phyloP scores from a whole-genome alignment of 805 yeast species.

The Wickerhamomyces ciferrii region DNA sequence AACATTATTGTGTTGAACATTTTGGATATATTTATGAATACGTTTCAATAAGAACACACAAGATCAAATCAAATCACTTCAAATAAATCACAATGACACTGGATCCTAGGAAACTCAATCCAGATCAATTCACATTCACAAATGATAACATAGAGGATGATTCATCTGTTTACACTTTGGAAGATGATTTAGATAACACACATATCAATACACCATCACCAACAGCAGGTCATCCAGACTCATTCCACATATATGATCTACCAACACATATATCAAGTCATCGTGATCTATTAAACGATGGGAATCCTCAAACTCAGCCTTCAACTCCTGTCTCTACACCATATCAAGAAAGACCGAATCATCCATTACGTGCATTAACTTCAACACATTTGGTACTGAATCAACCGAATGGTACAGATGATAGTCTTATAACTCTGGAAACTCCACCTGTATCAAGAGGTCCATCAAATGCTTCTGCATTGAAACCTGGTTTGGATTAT shows the following conservation, averaged over 20 bases:
- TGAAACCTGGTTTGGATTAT: background rate
- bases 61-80: background rate
- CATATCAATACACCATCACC: background rate
- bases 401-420: conserved; percentile 19
- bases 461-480: background rate
- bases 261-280: conserved; percentile 21
- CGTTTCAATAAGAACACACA: too few species aligned
- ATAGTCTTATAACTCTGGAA: conserved; percentile 10
- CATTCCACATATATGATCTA: conserved; percentile 9
- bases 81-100: conserved; percentile 11
- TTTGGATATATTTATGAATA: too few species aligned
- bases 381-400: conserved; percentile 17
- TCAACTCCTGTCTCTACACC: conserved; percentile 20
- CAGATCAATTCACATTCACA: conserved; percentile 12
- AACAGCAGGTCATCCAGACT: background rate
- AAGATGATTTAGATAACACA: conserved; percentile 4
- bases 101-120: conserved; percentile 16
- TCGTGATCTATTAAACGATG: conserved; percentile 7
- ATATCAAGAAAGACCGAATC: conserved; percentile 17
- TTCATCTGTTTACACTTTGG: conserved; percentile 15
- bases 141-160: conserved; percentile 7
- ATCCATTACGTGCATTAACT: conserved; percentile 21
- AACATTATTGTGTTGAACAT: too few species aligned
- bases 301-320: conserved; percentile 9
- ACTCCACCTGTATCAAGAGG: conserved; percentile 2